These are phyloP conservation scores for Fusarium devonianum DNA, from an alignment of 2,329 filamentous ascomycete species.

Conservation along the genomic window DNA sequence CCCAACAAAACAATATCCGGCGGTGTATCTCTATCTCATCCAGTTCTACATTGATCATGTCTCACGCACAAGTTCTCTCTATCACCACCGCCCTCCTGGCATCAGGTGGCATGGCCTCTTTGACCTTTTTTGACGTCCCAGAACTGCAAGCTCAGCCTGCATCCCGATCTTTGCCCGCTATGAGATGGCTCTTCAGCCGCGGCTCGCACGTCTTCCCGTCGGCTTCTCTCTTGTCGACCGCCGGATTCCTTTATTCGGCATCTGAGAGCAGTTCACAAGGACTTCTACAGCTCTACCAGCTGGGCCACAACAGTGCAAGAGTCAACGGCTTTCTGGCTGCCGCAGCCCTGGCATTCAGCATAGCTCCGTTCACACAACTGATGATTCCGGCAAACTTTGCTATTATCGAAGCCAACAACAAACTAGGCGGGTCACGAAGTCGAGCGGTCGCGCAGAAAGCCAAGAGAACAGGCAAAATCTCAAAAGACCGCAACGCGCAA, in stretches of 20 bases:
- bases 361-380: background rate
- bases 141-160: background rate
- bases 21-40: too few relatives aligned
- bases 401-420: background rate
- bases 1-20: too few relatives aligned
- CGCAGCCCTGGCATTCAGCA: background rate
- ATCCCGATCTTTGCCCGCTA: background rate
- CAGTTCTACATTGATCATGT: background rate
- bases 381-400: background rate
- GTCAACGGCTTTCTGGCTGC: background rate
- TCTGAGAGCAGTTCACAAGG: background rate
- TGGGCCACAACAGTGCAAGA: background rate
- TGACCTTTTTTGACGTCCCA: background rate
- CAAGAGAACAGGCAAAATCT: background rate
- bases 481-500: background rate
- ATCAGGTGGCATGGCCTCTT: background rate
- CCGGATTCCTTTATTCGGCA: background rate
- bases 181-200: background rate
- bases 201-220: background rate
- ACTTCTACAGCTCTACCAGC: background rate
- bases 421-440: background rate
- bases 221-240: background rate
- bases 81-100: background rate
- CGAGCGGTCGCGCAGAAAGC: background rate
- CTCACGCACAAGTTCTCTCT: background rate